Evolutionary conservation across 805 yeast genomes (phyloP), one percentile per base, ranked within the genome.

Genomic region (Candida sakaeoensis): DNA sequence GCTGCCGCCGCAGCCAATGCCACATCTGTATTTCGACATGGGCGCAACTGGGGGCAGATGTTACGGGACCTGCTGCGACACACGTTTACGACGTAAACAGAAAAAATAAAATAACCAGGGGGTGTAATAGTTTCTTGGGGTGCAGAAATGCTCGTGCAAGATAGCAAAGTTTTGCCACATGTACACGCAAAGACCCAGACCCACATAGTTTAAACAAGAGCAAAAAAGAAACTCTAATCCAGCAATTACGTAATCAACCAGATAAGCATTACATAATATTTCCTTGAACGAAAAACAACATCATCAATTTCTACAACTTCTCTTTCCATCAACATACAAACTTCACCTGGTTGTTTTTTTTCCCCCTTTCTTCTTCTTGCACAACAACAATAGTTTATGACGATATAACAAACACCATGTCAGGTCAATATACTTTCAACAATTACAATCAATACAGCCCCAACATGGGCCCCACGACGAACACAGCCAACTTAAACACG

Each of bases 381-480:
- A n/a, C n/a, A n/a, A n/a, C n/a, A n/a, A n/a, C n/a, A n/a, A n/a
- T n/a, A n/a, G n/a, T n/a, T n/a, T 26, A 26, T 26, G 29, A 5
- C 9, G n/a, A 26, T 26, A 26, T 26, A 26, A 26, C 15, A 26
- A 6, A 5, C 18, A 24, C 9, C 7, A 63, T 63, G 68, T 48
- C 68, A 18, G 65, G 63, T 43, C 68, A 62, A 36, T 65, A 64
- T 48, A 51, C 59, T 35, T 65, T 61, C 42, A 57, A 55, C 45
- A 54, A 47, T 45, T 62, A 58, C 19, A 13, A 19, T 8, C 64
- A 58, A 30, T 61, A 55, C 43, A 60, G 66, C 26, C 68, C 68
- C 37, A 50, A 48, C 37, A 45, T 54, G 41, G 48, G 52, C 18
- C 56, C 49, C 31, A 43, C 29, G 9, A 34, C 32, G n/a, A n/a